Evolutionary conservation across 2,329 filamentous ascomycete genomes (phyloP).

Genomic region (Cryphonectria japonica): DNA sequence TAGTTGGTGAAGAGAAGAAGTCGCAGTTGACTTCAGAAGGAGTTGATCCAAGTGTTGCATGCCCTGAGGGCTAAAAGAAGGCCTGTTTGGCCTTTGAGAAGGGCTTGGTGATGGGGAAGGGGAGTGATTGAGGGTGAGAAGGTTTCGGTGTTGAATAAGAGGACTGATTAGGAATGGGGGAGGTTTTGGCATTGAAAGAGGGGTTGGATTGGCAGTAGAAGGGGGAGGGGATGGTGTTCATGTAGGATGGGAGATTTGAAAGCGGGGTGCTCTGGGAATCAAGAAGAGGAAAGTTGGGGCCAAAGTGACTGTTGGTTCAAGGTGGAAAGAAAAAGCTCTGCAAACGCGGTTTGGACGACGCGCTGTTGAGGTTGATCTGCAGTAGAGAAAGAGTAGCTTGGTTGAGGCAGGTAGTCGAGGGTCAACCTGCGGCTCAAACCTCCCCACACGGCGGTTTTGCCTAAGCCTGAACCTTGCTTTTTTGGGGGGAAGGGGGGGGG

Average conservation of each 20-base stretch:
- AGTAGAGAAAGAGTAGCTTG: background rate
- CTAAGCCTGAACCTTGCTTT: background rate
- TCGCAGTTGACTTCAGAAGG: background rate
- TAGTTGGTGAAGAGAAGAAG: background rate
- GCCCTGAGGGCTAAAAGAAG: background rate
- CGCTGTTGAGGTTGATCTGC: constrained; percentile 8
- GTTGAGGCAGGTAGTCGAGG: background rate
- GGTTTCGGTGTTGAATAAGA: background rate
- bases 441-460: too few species aligned
- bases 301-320: background rate
- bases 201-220: background rate
- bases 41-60: background rate
- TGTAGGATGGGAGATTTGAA: background rate
- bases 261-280: background rate
- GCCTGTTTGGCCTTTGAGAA: background rate
- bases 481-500: too few species aligned
- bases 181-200: too few species aligned
- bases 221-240: background rate
- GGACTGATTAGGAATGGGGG: too few species aligned
- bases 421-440: too few species aligned
- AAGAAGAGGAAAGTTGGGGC: background rate
- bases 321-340: background rate
- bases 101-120: too few species aligned
- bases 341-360: constrained; percentile 5
- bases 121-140: background rate